phyloP scores from a whole-genome alignment of 129 eudicot genomes.

The Chrysanthemum makinoi region DNA sequence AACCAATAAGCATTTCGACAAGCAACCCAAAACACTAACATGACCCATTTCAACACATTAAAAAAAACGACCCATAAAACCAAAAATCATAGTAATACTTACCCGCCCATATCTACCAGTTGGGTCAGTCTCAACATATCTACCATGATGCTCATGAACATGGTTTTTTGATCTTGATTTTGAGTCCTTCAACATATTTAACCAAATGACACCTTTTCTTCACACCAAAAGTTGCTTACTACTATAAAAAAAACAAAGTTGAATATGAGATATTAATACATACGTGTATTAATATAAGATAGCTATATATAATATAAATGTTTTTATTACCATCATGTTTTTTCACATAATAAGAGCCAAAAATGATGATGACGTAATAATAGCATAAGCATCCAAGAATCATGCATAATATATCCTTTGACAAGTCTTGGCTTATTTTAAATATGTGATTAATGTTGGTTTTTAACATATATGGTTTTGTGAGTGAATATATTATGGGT shows the following conservation, averaged over 20 bases:
- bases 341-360: conserved; percentile 47
- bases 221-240: conserved; percentile 30
- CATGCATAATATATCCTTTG: conserved; percentile 28
- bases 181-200: conserved; percentile 37
- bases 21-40: neutral
- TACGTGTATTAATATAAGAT: conserved; percentile 18
- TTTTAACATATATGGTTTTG: too few species aligned
- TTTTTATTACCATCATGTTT: conserved; percentile 35
- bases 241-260: conserved; percentile 22
- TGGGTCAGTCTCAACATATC: conserved; percentile 74
- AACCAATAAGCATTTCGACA: too few species aligned
- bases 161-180: conserved; percentile 22
- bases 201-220: conserved; percentile 9
- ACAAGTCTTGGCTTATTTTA: conserved; percentile 28
- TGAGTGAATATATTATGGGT: neutral
- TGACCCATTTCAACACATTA: conserved; percentile 8
- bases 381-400: conserved; percentile 36
- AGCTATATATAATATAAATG: neutral
- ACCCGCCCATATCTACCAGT: conserved; percentile 90
- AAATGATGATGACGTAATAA: conserved; percentile 38
- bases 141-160: conserved; percentile 31
- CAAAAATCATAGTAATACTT: conserved; percentile 23
- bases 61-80: conserved; percentile 15
- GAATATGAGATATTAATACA: conserved; percentile 6
- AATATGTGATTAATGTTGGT: too few species aligned